Percentiles rank a stretch among this genome's conserved stretches.
phyloP scores from a whole-genome alignment of 2,329 filamentous ascomycete species.

The Colletotrichum siamense region DNA sequence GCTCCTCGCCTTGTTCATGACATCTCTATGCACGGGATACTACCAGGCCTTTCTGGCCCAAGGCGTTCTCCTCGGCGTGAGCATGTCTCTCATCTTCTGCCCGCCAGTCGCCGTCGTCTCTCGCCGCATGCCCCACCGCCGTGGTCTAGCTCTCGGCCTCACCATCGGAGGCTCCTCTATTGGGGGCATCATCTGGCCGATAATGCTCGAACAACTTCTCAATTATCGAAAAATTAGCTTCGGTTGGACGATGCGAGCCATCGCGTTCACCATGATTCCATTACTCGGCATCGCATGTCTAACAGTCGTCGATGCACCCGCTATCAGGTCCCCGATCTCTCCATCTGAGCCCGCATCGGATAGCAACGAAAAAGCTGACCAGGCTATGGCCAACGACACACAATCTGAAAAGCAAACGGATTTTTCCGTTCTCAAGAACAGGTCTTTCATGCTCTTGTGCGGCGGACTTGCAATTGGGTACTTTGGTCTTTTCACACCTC shows the following conservation, averaged over 20 bases:
- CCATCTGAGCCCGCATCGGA: background rate
- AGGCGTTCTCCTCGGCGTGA: slow-evolving; percentile 49
- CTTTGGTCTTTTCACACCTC: slow-evolving; percentile 52
- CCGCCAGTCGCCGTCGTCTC: slow-evolving; percentile 39
- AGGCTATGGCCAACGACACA: background rate
- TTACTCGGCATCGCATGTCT: background rate
- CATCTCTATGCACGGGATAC: slow-evolving; percentile 31
- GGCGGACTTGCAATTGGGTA: slow-evolving; percentile 22
- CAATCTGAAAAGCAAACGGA: background rate
- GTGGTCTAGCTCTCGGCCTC: slow-evolving; percentile 36
- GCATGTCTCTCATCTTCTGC: slow-evolving; percentile 44
- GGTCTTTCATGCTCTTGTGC: background rate
- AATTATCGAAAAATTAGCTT: background rate
- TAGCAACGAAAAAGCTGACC: background rate
- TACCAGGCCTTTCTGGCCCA: slow-evolving; percentile 51
- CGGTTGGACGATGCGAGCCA: slow-evolving; percentile 1
- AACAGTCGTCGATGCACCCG: slow-evolving; percentile 24
- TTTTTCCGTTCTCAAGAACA: slow-evolving; percentile 24
- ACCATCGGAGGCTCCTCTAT: slow-evolving; percentile 34
- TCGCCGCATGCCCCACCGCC: slow-evolving; percentile 33
- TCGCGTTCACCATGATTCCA: background rate
- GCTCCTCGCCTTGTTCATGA: slow-evolving; percentile 18
- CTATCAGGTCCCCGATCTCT: too few species aligned
- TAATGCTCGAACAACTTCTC: slow-evolving; percentile 10
- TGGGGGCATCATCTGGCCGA: slow-evolving; percentile 25